Base-by-base conservation (phyloP, 2,329 filamentous ascomycete species). In the Chrysoporthe deuterocubensis region DNA sequence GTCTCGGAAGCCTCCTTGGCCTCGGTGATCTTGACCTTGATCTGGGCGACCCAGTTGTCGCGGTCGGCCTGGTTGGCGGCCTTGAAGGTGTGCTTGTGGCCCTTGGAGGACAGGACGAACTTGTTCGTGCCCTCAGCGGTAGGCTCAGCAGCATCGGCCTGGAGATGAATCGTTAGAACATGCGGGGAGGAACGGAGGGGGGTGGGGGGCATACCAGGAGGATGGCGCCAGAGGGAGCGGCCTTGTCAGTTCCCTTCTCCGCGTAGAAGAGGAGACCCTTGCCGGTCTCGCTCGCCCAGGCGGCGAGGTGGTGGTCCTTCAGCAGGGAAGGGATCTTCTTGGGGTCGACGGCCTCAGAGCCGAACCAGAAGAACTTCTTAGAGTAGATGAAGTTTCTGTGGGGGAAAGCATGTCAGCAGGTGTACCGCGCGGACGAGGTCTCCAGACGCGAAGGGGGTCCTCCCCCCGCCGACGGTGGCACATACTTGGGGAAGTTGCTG, bases 31-130 rank as follows among this genome's bases (percentile, higher is more conserved):
- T 94, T 93, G 76, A 87, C 82, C 87, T 96, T 94, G 74, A 97
- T 80, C 76, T 94, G 91, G 71, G 89, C 83, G 75, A 97, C 88
- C 96, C 96, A 98, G 86, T 92, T 93, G 81, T 97, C 93, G 78
- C 95, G 94, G 83, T 97, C 94, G 69, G 88, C 83, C 61, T 87
- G 75, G 75, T 77, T 90, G 75, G 84, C 76, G 67, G 95, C 93
- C 88, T 97, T 95, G 87, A 99, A 97, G 70, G 87, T 87, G 87
- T 97, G 94, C 89, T 97, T 97, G 83, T 96, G 91, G 74, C 91
- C 92, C 81, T 91, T 90, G 77, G 92, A 82, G 78, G 90, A 92
- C 85, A 98, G 92, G 77, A 89, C 84, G 85, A 99, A 97, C 82
- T 96, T 94, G 82, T 88, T 87, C 72, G 87, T 77, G 70, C 93